Percentiles rank a stretch among this genome's conserved stretches.
phyloP scores from a whole-genome alignment of 805 yeast species.

The Yarrowia porcina region DNA sequence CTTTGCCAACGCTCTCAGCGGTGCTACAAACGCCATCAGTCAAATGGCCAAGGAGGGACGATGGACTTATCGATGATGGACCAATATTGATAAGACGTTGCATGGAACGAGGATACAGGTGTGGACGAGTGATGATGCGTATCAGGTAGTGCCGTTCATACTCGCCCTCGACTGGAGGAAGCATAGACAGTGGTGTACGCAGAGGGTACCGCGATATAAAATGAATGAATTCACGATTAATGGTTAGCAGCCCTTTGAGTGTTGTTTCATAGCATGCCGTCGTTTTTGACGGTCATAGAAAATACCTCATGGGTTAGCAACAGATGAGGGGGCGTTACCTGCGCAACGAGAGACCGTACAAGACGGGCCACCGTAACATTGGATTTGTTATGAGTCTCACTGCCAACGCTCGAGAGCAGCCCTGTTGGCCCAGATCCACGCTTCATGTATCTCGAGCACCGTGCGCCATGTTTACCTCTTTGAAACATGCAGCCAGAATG shows the following conservation, averaged over 20 bases:
- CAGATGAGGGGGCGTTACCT: background rate
- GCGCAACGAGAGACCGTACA: too few relatives aligned
- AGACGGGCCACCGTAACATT: too few relatives aligned
- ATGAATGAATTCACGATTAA: background rate
- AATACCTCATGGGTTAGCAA: too few relatives aligned
- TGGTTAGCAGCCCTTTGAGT: background rate
- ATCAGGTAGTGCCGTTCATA: too few relatives aligned
- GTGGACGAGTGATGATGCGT: too few relatives aligned
- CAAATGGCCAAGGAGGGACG: constrained; percentile 33
- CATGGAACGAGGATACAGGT: background rate
- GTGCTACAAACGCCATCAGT: constrained; percentile 34
- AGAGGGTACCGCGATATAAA: background rate
- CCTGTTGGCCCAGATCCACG: background rate
- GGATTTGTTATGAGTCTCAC: background rate
- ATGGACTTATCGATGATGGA: constrained; percentile 4
- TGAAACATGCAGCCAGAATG: constrained; percentile 2
- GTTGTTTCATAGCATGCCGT: too few relatives aligned
- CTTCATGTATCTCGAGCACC: background rate
- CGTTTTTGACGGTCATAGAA: too few relatives aligned
- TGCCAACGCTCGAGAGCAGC: background rate
- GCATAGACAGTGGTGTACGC: background rate
- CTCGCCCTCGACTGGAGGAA: too few relatives aligned
- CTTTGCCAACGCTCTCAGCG: constrained; percentile 32
- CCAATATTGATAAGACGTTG: background rate
- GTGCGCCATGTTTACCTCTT: background rate